Evolutionary conservation across 768 basidiomycete genomes (phyloP), one percentile per base, ranked within the genome.

Genomic region (Psilocybe cubensis): DNA sequence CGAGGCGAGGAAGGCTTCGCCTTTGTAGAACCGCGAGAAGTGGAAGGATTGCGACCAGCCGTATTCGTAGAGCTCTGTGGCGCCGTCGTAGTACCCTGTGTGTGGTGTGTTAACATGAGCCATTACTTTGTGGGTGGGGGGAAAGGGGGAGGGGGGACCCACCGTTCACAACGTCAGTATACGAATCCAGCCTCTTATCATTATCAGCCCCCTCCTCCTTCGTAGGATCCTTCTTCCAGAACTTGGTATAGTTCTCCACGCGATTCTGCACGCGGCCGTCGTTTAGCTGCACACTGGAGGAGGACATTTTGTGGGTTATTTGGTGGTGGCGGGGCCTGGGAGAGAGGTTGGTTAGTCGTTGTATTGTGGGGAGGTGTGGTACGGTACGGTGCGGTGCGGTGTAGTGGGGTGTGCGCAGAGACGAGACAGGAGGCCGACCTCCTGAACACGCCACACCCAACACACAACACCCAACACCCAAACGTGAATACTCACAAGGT

Each of bases 1-100:
- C 5, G 88, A 86, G 18, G 86, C 84, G 21, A 79, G 71, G 71
- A 90, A 90, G 0, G 81, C 83, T 70, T 94, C 90, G 61, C 96
- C 96, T 74, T 89, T 90, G 84, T 91, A 94, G 81, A 96, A 98
- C 29, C 96, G 93, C 54, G 92, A 96, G 73, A 97, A 97, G 75
- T 98, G 96, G 86, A 97, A 97, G 4, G 89, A 94, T 54, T 87
- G 80, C 1, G 84, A 84, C 95, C 94, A 94, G 51, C 92, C 95
- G 66, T 91, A 97, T 72, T 98, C 96, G 76, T 98, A 97, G 57
- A 98, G 79, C 69, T 93, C 87, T 3, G 96, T 98, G 6, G 93
- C 94, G 64, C 94, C 96, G 70, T 99, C 96, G 64, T 98, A 99
- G 77, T 96, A 98, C 41, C 94, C 94, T 93, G 23, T 41, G 11